phyloP scores from a whole-genome alignment of 2,329 filamentous ascomycete genomes.

The Stachybotrys chartarum region DNA sequence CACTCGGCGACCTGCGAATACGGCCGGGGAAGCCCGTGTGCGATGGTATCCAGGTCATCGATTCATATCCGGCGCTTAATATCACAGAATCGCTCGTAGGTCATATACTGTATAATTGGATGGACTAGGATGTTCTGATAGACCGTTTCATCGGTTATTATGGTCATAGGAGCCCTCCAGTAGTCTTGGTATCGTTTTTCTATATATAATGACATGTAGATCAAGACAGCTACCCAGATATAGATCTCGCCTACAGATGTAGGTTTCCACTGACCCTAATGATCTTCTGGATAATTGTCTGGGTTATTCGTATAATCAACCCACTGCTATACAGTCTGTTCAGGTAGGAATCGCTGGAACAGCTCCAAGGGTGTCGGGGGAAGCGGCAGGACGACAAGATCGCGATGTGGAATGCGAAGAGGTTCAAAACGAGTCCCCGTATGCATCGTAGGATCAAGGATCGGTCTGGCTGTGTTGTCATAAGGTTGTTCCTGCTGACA shows the following conservation, averaged over 20 bases:
- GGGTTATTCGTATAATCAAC: constrained; percentile 2
- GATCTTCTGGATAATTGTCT: neutral
- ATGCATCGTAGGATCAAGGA: neutral
- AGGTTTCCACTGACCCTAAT: neutral
- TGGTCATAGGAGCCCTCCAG: constrained; percentile 5
- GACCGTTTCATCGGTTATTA: too few species aligned
- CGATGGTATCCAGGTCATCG: neutral
- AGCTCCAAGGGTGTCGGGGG: constrained; percentile 1
- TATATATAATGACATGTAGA: constrained; percentile 7
- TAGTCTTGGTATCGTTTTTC: constrained; percentile 5
- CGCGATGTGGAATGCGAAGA: neutral
- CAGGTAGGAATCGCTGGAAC: constrained; percentile 4
- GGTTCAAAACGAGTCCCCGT: neutral
- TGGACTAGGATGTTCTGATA: neutral
- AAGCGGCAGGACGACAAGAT: neutral
- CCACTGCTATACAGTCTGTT: constrained; percentile 4
- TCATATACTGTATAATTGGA: neutral
- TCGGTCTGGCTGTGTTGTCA: neutral
- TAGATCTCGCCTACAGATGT: constrained; percentile 5
- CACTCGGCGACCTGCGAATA: neutral
- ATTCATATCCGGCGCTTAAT: neutral
- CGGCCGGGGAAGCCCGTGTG: neutral
- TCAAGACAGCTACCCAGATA: constrained; percentile 5
- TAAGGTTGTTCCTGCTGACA: too few species aligned
- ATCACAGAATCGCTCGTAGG: neutral